phyloP scores from a whole-genome alignment of 1,284 basidiomycete species.

The Pseudozyma thailandica region DNA sequence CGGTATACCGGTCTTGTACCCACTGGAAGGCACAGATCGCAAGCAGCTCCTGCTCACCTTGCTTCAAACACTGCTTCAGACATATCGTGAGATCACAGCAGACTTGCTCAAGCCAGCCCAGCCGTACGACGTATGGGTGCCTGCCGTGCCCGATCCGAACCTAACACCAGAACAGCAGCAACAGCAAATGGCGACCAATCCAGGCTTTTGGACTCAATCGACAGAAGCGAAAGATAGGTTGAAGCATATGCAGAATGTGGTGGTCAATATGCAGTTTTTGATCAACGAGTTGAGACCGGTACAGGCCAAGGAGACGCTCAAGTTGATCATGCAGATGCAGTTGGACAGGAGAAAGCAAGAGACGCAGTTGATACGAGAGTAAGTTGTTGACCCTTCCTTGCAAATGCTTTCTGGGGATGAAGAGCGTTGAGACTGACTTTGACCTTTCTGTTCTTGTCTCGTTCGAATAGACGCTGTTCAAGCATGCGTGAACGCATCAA shows the following conservation, averaged over 20 bases:
- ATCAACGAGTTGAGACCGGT: slow-evolving; percentile 63
- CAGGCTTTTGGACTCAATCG: slow-evolving; percentile 48
- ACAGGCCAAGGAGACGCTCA: slow-evolving; percentile 60
- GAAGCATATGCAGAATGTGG: slow-evolving; percentile 60
- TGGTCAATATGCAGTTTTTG: slow-evolving; percentile 64
- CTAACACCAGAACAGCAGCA: slow-evolving; percentile 32
- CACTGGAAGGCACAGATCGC: slow-evolving; percentile 34
- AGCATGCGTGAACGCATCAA: slow-evolving; percentile 31
- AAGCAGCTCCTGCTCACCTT: slow-evolving; percentile 48
- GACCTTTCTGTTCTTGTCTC: not conserved
- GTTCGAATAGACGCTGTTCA: slow-evolving; percentile 19
- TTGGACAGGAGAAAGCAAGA: slow-evolving; percentile 52
- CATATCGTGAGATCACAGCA: slow-evolving; percentile 57
- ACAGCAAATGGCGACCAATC: slow-evolving; percentile 33
- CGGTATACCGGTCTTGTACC: slow-evolving; percentile 56
- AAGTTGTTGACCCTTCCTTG: slow-evolving; percentile 6
- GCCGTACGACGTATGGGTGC: slow-evolving; percentile 56
- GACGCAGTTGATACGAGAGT: slow-evolving; percentile 48
- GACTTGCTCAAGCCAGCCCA: slow-evolving; percentile 58
- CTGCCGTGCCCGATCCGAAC: slow-evolving; percentile 36
- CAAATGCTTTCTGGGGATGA: not conserved
- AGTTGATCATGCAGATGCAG: slow-evolving; percentile 54
- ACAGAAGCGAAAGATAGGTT: slow-evolving; percentile 57
- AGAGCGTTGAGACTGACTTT: not conserved
- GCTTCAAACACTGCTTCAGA: slow-evolving; percentile 66